Evolutionary conservation across 306 rosid genomes (phyloP).

Genomic region (Pachyrhizus erosus): DNA sequence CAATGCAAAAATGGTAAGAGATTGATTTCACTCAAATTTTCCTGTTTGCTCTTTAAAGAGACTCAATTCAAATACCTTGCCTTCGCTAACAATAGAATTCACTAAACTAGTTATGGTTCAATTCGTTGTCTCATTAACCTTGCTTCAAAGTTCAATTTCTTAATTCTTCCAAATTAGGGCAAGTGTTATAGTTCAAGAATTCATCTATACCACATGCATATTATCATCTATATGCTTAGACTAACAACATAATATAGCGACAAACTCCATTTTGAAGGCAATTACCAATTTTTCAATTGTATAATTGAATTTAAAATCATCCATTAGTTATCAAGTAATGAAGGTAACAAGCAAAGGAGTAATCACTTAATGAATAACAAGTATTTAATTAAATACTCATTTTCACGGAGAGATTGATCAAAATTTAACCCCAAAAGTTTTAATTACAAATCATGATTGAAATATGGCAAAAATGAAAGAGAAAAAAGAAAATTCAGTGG

Average conservation of each 20-base stretch:
- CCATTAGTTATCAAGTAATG: neutral
- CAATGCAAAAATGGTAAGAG: neutral
- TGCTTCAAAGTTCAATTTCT: neutral
- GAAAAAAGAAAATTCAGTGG: too few relatives aligned
- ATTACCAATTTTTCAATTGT: neutral
- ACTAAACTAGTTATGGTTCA: neutral
- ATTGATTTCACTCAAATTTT: neutral
- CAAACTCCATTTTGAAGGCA: too few relatives aligned
- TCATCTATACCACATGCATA: neutral
- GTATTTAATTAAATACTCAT: neutral
- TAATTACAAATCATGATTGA: neutral
- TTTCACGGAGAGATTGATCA: neutral
- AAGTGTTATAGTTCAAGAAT: neutral
- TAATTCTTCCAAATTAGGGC: neutral
- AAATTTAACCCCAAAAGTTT: neutral
- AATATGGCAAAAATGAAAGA: too few relatives aligned
- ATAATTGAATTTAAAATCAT: neutral
- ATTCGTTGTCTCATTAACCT: neutral
- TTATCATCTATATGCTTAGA: too few relatives aligned
- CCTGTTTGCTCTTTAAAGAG: neutral
- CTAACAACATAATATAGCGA: too few relatives aligned
- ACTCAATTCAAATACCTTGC: neutral
- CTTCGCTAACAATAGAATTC: neutral
- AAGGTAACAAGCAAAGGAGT: neutral
- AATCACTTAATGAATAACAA: neutral